Evolutionary conservation across 495 filamentous ascomycete species (phyloP).

Genomic region (Cercophora sp.): DNA sequence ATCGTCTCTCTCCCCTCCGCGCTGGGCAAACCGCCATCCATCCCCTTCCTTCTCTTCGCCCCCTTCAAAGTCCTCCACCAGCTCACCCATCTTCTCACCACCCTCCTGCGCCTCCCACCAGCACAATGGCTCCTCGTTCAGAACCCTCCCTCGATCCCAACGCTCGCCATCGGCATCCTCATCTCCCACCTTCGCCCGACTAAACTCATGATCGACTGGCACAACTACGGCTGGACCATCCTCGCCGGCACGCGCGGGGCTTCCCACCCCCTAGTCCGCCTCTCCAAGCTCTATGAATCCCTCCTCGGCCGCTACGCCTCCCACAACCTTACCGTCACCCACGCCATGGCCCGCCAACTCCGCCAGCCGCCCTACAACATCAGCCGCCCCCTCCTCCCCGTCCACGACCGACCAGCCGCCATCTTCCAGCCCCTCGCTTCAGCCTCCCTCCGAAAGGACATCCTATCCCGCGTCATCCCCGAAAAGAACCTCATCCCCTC

Average conservation of each 20-base stretch:
- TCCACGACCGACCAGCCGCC: conserved; percentile 84
- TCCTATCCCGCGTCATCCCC: conserved; percentile 57
- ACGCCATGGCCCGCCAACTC: conserved; percentile 78
- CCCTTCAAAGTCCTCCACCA: conserved; percentile 89
- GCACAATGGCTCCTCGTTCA: conserved; percentile 82
- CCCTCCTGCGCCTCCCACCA: conserved; percentile 64
- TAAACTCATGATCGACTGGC: conserved; percentile 89
- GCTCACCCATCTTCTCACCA: conserved; percentile 61
- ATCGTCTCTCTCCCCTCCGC: conserved; percentile 43
- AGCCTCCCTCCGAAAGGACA: conserved; percentile 43
- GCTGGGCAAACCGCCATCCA: conserved; percentile 8
- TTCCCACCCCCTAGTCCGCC: conserved; percentile 69
- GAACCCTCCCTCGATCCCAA: conserved; percentile 95
- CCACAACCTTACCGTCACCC: conserved; percentile 80
- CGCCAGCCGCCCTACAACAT: conserved; percentile 57
- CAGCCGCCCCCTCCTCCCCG: conserved; percentile 57
- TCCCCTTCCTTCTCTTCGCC: conserved; percentile 66
- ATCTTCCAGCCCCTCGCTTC: conserved; percentile 70
- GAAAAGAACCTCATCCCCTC: conserved; percentile 43
- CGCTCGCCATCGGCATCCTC: conserved; percentile 67
- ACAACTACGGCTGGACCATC: conserved; percentile 98
- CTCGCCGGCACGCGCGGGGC: conserved; percentile 63
- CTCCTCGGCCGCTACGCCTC: conserved; percentile 62
- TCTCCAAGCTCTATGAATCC: conserved; percentile 74
- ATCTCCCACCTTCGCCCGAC: conserved; percentile 76